A percentile compares a stretch with the other conserved stretches of the same genome.
These are phyloP conservation scores for Pneumocystis murina DNA, from an alignment of 1,139 yeast species.

Conservation along the genomic window DNA sequence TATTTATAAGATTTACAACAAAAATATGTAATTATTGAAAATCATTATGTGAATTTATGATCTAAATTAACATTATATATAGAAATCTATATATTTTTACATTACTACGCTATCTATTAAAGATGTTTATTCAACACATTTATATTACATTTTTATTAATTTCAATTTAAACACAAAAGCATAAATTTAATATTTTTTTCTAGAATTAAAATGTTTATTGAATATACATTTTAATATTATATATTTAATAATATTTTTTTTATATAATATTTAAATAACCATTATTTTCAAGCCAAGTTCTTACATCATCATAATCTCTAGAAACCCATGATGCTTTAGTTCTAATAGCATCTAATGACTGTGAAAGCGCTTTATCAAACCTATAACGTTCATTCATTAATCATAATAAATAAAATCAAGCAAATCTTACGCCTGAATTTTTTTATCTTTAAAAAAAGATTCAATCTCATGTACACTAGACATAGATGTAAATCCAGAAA, in stretches of 20 bases:
- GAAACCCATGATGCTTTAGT: conserved; percentile 51
- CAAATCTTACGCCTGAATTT: conserved; percentile 35
- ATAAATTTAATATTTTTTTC: too few relatives aligned
- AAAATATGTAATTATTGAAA: too few relatives aligned
- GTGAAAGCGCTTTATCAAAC: conserved; percentile 57
- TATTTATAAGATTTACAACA: too few relatives aligned
- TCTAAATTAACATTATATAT: too few relatives aligned
- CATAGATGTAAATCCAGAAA: conserved; percentile 50
- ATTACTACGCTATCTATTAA: too few relatives aligned
- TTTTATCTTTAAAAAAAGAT: conserved; percentile 42
- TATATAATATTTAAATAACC: conserved; percentile 6
- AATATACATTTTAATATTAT: background rate
- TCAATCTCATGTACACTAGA: conserved; percentile 45
- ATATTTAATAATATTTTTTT: background rate
- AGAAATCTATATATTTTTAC: too few relatives aligned
- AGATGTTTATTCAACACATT: too few relatives aligned
- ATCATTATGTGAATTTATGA: too few relatives aligned
- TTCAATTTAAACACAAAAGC: too few relatives aligned
- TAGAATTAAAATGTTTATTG: background rate
- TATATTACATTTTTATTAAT: too few relatives aligned
- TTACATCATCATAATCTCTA: conserved; percentile 44
- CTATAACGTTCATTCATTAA: conserved; percentile 18
- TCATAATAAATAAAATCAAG: background rate
- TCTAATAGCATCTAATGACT: conserved; percentile 50
- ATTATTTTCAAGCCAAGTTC: conserved; percentile 27